Evolutionary conservation across 2,329 filamentous ascomycete species (phyloP), one percentile per base, ranked within the genome.

Genomic region (Paecilomyces sp.): DNA sequence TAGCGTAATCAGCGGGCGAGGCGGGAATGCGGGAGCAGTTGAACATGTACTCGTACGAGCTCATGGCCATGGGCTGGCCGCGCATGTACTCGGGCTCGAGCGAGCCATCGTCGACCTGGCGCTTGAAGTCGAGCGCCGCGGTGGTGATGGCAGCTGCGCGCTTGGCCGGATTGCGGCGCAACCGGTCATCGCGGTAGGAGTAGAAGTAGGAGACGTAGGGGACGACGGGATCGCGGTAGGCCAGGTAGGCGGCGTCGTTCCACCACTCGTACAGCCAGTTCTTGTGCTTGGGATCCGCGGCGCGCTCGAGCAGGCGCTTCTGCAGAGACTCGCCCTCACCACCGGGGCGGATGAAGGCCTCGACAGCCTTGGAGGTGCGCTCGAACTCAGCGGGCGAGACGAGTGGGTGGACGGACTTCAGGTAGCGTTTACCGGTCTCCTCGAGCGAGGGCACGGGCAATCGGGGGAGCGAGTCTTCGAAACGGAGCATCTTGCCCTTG

Each of bases 191-290:
- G 66, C 91, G 87, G 80, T 97, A 93, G 58, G 92, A 97, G 81
- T 99, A 99, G 81, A 99, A 99, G 84, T 99, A 99, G 77, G 91
- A 96, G 71, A 99, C 94, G 74, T 97, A 99, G 62, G 94, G 94
- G 18, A 97, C 90, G 54, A 99, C 91, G 11, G 94, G 94, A 75
- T 97, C 94, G 66, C 93, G 89, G 81, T 97, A 97, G 65, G 80
- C 84, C 65, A 99, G 86, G 78, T 99, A 99, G 60, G 94, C 94
- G 3, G 87, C 86, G 57, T 96, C 86, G 75, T 99, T 97, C 94
- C 94, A 99, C 94, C 94, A 99, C 68, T 99, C 93, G 67, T 89
- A 87, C 60, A 99, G 83, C 94, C 94, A 99, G 79, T 97, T 99
- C 80, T 89, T 91, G 73, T 84, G 79, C 63, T 89, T 88, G 56